Conservation (phyloP, 345 rosid genomes). For the Ceriops tagal region DNA sequence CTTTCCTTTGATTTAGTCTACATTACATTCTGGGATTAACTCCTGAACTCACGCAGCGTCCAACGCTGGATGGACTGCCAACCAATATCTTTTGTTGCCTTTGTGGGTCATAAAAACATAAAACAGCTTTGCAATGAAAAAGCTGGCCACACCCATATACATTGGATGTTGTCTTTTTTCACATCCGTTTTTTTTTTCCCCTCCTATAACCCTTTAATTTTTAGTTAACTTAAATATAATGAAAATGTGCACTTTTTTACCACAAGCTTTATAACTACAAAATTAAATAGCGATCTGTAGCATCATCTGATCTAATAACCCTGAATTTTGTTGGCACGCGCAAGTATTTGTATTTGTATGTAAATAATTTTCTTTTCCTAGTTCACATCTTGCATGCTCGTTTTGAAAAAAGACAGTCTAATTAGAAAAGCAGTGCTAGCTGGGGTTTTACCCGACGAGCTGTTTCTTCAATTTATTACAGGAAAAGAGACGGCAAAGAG, state of each 20-base stretch:
- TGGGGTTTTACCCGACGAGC: slow-evolving; percentile 1
- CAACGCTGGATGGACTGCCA: slow-evolving; percentile 32
- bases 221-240: not conserved
- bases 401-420: too few relatives aligned
- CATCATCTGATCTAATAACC: too few relatives aligned
- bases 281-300: too few relatives aligned
- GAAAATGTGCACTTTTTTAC: too few relatives aligned
- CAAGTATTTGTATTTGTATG: too few relatives aligned
- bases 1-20: not conserved
- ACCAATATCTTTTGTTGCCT: slow-evolving; percentile 26
- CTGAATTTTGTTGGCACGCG: too few relatives aligned
- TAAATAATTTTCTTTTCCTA: too few relatives aligned
- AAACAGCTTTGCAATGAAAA: slow-evolving; percentile 18
- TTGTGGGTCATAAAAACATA: not conserved
- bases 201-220: not conserved
- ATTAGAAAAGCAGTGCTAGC: not conserved
- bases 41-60: slow-evolving; percentile 24
- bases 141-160: slow-evolving; percentile 1
- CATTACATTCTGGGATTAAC: slow-evolving; percentile 18
- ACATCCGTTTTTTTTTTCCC: not conserved
- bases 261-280: too few relatives aligned
- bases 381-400: too few relatives aligned
- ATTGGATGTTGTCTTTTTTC: not conserved
- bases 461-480: not conserved
- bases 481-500: not conserved